phyloP scores from a whole-genome alignment of 352 stramenopile genomes.

The Phytophthora pini region DNA sequence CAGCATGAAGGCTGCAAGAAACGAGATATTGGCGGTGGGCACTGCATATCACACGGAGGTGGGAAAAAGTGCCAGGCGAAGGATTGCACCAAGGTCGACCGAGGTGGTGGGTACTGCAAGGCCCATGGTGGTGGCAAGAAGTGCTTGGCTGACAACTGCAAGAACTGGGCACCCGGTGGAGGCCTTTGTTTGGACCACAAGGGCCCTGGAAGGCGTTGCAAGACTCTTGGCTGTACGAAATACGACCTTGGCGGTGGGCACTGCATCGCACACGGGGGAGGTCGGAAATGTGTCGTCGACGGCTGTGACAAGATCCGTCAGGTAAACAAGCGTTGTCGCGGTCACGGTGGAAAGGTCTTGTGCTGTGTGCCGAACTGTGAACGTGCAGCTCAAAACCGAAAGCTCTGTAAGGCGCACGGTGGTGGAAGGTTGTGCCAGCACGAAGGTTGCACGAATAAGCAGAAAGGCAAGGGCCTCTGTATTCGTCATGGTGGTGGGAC shows the following conservation, averaged over 20 bases:
- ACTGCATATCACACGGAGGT: constrained; percentile 87
- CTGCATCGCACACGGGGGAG: constrained; percentile 87
- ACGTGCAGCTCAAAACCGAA: constrained; percentile 79
- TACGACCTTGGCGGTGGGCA: constrained; percentile 84
- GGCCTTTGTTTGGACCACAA: constrained; percentile 83
- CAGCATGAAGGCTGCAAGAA: constrained; percentile 78
- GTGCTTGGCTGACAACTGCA: constrained; percentile 76
- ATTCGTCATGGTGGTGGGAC: constrained; percentile 85
- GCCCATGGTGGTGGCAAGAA: constrained; percentile 88
- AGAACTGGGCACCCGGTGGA: constrained; percentile 82
- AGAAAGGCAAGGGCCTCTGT: constrained; percentile 85
- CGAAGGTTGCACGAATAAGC: constrained; percentile 84
- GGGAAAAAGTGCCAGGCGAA: constrained; percentile 82
- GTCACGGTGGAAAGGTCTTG: constrained; percentile 81
- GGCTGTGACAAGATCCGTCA: constrained; percentile 89
- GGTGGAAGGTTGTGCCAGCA: constrained; percentile 73
- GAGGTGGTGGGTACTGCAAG: constrained; percentile 83
- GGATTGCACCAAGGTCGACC: constrained; percentile 83
- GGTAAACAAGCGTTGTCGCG: constrained; percentile 84
- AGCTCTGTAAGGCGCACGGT: constrained; percentile 86
- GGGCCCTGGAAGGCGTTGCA: constrained; percentile 78
- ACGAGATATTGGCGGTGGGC: constrained; percentile 86
- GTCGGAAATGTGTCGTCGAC: constrained; percentile 83
- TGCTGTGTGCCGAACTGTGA: constrained; percentile 85
- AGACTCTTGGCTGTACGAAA: constrained; percentile 80